Evolutionary conservation across 1,139 yeast species (phyloP), one percentile per base, ranked within the genome.

Genomic region (Blastobotrys aristatus): DNA sequence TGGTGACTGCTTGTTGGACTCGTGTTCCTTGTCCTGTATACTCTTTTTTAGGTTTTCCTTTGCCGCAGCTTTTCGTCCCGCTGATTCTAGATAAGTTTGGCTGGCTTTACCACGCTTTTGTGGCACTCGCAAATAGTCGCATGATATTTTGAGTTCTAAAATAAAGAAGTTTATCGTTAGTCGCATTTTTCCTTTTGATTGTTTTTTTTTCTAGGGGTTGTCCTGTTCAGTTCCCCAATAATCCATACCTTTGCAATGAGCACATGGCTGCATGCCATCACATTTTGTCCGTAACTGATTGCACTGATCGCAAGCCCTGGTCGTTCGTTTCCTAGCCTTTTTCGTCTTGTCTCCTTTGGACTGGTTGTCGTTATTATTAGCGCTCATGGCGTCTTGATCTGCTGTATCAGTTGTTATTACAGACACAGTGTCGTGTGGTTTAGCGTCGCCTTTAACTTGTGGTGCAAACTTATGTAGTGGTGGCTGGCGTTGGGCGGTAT

Each of bases 251-350:
- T 53, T 35, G 46, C 74, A 70, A 47, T 67, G 72, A 1, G 63
- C 57, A 46, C 74, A 70, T 0, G 74, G 74, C 20, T 57, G 56
- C 29, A 56, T 55, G 1, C 74, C 74, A 48, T 70, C 71, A 53
- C 74, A 70, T 49, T 68, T 69, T 3, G 73, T 68, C 42, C 74
- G 59, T 38, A 67, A 62, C 40, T 63, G 61, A 51, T 70, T 69
- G 56, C 75, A 71, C 27, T 63, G 62, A 52, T 71, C 75, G 50
- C 75, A 71, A 1, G 74, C 74, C 31, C 72, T 49, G 13, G 61
- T 57, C 26, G 62, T 61, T n/a, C 67, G 57, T 38, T 61, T 58
- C 11, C 52, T 38, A 10, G 37, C 20, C 30, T 44, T 44, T 35
- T 35, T 37, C 22, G 17, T 34, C 29, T 17, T 21, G 10, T 32